Base-by-base conservation (phyloP, 78 protist genomes). In the Dictyostelium intermedium region DNA sequence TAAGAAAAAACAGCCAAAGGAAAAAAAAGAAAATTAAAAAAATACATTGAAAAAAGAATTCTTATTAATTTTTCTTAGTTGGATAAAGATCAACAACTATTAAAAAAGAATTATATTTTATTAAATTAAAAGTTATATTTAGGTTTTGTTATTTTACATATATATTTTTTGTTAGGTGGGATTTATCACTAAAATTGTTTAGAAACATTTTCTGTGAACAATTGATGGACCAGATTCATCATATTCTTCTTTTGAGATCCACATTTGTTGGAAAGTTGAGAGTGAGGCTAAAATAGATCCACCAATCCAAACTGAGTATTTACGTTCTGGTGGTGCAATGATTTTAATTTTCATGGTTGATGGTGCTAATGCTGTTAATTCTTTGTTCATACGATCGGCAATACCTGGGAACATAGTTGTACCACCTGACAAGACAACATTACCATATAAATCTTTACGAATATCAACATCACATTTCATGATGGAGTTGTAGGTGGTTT, bases 381-480 rank as follows among this genome's bases (percentile, higher is more conserved):
- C 98, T 20, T 45, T 41, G 34, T 78, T 14, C 80, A 97, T 70
- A 30, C 99, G 87, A 7, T 50, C 79, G 11, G 79, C 76, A 16
- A 96, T 9, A 14, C 97, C 95, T 5, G 47, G 66, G 77, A 70
- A 70, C 77, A 70, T 70, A 70, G 77, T 70, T 30, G 77, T 70
- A 70, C 77, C 77, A 70, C 99, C 99, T 10, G 97, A 95, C 11
- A 98, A 78, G 5, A 98, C 92, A 50, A 98, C 83, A 66, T 97
- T 97, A 32, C 66, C 25, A 30, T 47, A 87, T 56, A 98, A 47
- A 16, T 83, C 92, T 43, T 61, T 30, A 11, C 98, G 34, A n/a
- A 86, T 13, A 84, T 97, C 98, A 1, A 84, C 37, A 37, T 92
- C 87, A 83, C 97, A 93, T 79, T 66, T 84, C 85, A 37, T 56